Percentiles rank a stretch among this genome's conserved stretches.
Evolutionary conservation across 192 early-diverging fungal species (phyloP).

Genomic region (Pilaira anomala): DNA sequence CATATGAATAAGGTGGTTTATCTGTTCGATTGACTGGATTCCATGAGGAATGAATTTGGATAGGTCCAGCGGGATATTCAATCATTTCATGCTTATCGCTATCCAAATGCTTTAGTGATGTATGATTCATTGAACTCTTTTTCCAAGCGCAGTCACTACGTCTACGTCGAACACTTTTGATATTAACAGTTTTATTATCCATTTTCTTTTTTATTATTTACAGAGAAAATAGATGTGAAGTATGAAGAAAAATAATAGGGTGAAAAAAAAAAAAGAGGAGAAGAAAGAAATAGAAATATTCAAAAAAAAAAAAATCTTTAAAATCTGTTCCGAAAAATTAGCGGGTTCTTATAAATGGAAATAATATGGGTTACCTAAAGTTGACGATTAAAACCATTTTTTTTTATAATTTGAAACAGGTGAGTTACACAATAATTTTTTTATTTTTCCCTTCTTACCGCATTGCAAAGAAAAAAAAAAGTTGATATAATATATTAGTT

Average conservation of each 20-base stretch:
- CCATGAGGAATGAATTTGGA: slow-evolving; percentile 23
- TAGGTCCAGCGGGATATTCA: slow-evolving; percentile 13
- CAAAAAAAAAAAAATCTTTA: slow-evolving; percentile 11
- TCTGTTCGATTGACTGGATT: slow-evolving; percentile 33
- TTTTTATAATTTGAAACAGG: no score
- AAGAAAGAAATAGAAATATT: not conserved
- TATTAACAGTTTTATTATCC: not conserved
- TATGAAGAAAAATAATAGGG: slow-evolving; percentile 1
- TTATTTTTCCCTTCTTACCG: no score
- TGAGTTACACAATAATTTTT: no score
- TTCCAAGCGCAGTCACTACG: slow-evolving; percentile 8
- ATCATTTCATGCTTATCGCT: not conserved
- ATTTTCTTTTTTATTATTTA: slow-evolving; percentile 2
- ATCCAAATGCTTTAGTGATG: not conserved
- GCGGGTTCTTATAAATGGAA: no score
- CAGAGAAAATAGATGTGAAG: not conserved
- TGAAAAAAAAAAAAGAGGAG: not conserved
- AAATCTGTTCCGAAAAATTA: no score
- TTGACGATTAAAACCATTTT: no score
- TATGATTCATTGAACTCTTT: not conserved
- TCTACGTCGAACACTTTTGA: slow-evolving; percentile 1
- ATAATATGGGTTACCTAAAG: no score
- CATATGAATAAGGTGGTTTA: slow-evolving; percentile 81
- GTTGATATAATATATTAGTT: no score
- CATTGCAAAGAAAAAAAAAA: no score